Conservation (phyloP, 306 rosid genomes). For the Morella rubra region DNA sequence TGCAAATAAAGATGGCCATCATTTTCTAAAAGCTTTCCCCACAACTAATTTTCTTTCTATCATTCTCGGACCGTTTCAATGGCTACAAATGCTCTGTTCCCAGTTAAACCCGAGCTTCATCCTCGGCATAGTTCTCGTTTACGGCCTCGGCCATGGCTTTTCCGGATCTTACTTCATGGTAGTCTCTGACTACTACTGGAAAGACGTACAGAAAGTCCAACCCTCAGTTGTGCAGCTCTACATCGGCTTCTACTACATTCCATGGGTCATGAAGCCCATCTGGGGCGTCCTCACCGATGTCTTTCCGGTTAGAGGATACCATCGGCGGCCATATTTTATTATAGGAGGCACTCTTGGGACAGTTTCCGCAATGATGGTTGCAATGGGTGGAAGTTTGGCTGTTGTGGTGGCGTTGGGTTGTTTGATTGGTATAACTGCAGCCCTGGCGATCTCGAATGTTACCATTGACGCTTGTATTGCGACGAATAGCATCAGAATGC, state of each 20-base stretch:
- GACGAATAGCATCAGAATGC: slow-evolving; percentile 56
- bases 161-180: slow-evolving; percentile 56
- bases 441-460: slow-evolving; percentile 68
- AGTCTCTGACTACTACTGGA: slow-evolving; percentile 71
- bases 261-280: slow-evolving; percentile 69
- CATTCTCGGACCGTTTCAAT: slow-evolving; percentile 40
- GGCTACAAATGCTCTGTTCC: slow-evolving; percentile 49
- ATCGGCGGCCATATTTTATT: slow-evolving; percentile 54
- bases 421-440: slow-evolving; percentile 51
- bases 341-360: slow-evolving; percentile 48
- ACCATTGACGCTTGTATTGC: slow-evolving; percentile 80
- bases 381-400: slow-evolving; percentile 17
- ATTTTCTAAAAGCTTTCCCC: not conserved
- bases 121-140: slow-evolving; percentile 44
- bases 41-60: not conserved
- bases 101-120: slow-evolving; percentile 46
- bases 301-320: slow-evolving; percentile 52
- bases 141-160: slow-evolving; percentile 72
- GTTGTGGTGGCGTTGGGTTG: slow-evolving; percentile 40
- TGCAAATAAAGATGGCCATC: not conserved
- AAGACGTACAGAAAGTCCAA: slow-evolving; percentile 62
- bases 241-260: slow-evolving; percentile 54
- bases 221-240: slow-evolving; percentile 64
- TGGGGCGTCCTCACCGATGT: slow-evolving; percentile 77
- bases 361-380: slow-evolving; percentile 33